These are phyloP conservation scores for Lanmaoa rubissima DNA, from an alignment of 768 basidiomycete species.

Conservation along the genomic window DNA sequence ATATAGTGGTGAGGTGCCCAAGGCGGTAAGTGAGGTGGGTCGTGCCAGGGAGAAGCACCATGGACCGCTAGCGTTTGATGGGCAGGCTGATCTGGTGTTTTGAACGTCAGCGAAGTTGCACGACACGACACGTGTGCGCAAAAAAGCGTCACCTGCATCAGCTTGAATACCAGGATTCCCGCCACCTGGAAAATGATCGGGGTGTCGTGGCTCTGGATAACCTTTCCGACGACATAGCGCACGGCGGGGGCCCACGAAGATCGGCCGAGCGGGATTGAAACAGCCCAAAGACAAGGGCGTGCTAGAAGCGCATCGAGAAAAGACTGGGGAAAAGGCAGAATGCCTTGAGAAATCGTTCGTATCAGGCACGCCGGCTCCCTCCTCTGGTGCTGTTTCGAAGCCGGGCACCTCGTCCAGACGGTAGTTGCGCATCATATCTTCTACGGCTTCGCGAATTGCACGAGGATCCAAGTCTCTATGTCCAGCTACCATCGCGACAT, in stretches of 20 bases:
- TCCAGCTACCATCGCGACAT: conserved; percentile 14
- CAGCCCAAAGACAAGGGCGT: not conserved
- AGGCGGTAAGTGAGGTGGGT: conserved; percentile 5
- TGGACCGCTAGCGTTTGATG: not conserved
- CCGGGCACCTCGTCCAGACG: conserved; percentile 19
- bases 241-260: conserved; percentile 13
- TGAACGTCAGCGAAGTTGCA: conserved; percentile 3
- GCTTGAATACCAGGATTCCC: conserved; percentile 23
- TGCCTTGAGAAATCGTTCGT: conserved; percentile 12
- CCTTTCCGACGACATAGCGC: conserved; percentile 6
- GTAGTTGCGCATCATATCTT: conserved; percentile 26
- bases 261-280: conserved; percentile 7
- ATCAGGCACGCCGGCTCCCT: conserved; percentile 1
- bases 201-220: conserved; percentile 1
- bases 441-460: conserved; percentile 18
- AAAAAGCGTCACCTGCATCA: conserved; percentile 14
- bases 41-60: conserved; percentile 1
- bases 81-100: conserved; percentile 5
- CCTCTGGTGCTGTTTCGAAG: conserved; percentile 3
- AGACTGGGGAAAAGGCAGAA: conserved; percentile 22
- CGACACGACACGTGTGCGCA: not conserved
- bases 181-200: conserved; percentile 18
- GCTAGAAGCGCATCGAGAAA: conserved; percentile 1
- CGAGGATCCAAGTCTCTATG: conserved; percentile 10
- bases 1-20: conserved; percentile 21